These are phyloP conservation scores for Trametes sanguinea DNA, from an alignment of 768 basidiomycete genomes.

Conservation along the genomic window DNA sequence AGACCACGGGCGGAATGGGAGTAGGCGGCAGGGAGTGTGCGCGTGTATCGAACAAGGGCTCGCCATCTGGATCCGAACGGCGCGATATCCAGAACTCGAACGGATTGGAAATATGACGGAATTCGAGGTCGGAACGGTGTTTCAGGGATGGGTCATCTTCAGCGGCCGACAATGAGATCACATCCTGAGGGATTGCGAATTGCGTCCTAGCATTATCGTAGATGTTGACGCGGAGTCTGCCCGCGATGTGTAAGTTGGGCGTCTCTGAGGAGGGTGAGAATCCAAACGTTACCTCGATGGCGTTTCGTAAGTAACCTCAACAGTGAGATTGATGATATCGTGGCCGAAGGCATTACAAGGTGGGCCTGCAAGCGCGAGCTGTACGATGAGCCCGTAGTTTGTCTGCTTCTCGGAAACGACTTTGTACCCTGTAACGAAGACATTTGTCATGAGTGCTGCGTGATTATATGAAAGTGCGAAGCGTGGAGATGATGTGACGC, in stretches of 20 bases:
- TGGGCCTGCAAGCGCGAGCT: conserved; percentile 52
- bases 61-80: conserved; percentile 52
- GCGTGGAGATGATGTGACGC: too few relatives aligned
- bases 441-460: background rate
- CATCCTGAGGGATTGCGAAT: conserved; percentile 63
- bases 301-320: conserved; percentile 65
- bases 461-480: too few relatives aligned
- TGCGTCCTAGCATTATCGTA: conserved; percentile 61
- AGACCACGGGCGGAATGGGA: conserved; percentile 57
- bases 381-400: conserved; percentile 52
- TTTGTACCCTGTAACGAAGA: conserved; percentile 49
- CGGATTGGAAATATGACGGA: conserved; percentile 63
- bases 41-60: conserved; percentile 73
- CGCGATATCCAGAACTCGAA: conserved; percentile 85
- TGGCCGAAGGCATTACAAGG: conserved; percentile 67
- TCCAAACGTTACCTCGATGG: conserved; percentile 38
- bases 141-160: conserved; percentile 27
- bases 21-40: conserved; percentile 59
- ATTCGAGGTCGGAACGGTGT: conserved; percentile 60
- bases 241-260: conserved; percentile 37
- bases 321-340: conserved; percentile 58
- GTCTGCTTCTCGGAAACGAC: conserved; percentile 47
- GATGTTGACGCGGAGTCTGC: conserved; percentile 68
- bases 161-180: conserved; percentile 40
- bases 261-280: too few relatives aligned